phyloP scores from a whole-genome alignment of 1,139 yeast species.

The Pichia sp. region DNA sequence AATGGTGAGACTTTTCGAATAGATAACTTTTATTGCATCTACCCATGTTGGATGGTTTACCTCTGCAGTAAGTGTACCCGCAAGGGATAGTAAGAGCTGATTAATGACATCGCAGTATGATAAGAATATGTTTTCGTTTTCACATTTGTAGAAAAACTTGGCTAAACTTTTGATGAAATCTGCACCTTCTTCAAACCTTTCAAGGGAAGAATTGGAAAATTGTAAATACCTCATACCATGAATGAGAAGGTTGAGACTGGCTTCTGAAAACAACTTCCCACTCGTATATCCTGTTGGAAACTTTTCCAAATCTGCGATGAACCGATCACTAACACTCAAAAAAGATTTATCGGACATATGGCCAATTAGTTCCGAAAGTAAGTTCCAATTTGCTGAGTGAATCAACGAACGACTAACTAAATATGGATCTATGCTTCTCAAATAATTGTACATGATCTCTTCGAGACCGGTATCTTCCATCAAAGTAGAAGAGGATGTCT shows the following conservation, averaged over 20 bases:
- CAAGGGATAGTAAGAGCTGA: conserved; percentile 71
- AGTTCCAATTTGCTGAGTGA: conserved; percentile 89
- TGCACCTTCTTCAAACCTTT: conserved; percentile 82
- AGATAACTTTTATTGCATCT: conserved; percentile 65
- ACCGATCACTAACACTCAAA: conserved; percentile 84
- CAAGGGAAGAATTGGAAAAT: conserved; percentile 79
- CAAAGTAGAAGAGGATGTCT: conserved; percentile 65
- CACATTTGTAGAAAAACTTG: conserved; percentile 69
- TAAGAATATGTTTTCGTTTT: conserved; percentile 56
- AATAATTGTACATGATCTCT: conserved; percentile 88
- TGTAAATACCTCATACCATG: conserved; percentile 87
- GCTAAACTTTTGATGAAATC: conserved; percentile 83
- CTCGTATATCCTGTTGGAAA: conserved; percentile 46
- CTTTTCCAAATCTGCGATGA: conserved; percentile 87
- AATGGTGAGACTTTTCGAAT: conserved; percentile 45
- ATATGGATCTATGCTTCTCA: conserved; percentile 81
- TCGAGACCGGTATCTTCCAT: conserved; percentile 84
- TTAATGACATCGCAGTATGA: conserved; percentile 86
- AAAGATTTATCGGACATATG: conserved; percentile 84
- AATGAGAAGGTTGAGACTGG: conserved; percentile 67
- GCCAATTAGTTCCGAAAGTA: conserved; percentile 85
- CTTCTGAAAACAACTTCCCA: conserved; percentile 51
- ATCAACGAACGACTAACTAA: conserved; percentile 62
- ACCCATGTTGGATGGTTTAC: conserved; percentile 96
- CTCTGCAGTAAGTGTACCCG: conserved; percentile 86